Conservation (phyloP, 1,284 basidiomycete genomes). For the Melampsora americana region DNA sequence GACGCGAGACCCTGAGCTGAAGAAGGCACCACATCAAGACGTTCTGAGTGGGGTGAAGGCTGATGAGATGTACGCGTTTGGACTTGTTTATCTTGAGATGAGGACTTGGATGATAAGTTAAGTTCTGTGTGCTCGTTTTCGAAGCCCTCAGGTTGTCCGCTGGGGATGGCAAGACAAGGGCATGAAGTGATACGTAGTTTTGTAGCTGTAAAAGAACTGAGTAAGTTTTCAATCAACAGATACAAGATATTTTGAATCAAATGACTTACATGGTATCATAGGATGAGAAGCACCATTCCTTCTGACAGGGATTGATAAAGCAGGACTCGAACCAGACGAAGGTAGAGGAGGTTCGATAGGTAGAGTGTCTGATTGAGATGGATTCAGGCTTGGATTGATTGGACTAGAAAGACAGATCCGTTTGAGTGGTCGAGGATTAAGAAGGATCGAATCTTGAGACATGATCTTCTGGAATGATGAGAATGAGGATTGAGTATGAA, state of each 20-base stretch:
- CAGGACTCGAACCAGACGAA: not conserved
- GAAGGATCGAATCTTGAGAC: too few species aligned
- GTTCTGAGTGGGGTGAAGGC: not conserved
- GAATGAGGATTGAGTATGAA: too few species aligned
- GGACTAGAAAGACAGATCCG: not conserved
- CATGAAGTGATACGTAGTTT: not conserved
- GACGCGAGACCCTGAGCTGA: not conserved
- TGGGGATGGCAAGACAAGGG: not conserved
- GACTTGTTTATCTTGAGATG: not conserved
- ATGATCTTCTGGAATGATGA: too few species aligned
- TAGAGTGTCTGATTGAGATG: not conserved
- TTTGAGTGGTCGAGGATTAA: not conserved
- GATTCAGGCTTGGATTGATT: not conserved
- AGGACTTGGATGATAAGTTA: not conserved
- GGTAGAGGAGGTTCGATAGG: not conserved
- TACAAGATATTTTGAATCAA: not conserved
- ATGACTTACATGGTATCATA: not conserved
- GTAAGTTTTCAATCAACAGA: not conserved
- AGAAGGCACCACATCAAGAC: not conserved
- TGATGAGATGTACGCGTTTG: not conserved
- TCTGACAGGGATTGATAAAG: not conserved
- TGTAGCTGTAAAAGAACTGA: not conserved
- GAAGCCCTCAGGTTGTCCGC: not conserved
- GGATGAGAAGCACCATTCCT: conserved; percentile 5
- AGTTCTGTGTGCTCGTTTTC: not conserved